Evolutionary conservation across 2,329 filamentous ascomycete species (phyloP).

Genomic region (Didymella arachidicola): DNA sequence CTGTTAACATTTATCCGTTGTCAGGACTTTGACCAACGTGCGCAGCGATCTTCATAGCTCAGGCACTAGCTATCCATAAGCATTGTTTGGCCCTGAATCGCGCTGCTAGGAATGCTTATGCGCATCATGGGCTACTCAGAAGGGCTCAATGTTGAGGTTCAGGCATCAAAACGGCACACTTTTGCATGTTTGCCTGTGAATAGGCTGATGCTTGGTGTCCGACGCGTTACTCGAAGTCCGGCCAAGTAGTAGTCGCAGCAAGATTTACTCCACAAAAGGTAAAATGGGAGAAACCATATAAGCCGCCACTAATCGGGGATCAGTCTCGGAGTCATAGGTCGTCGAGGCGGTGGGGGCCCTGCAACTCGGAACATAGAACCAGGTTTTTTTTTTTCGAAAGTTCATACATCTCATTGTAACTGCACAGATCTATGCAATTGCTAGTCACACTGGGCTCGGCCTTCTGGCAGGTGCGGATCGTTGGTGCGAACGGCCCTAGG

Average conservation of each 20-base stretch:
- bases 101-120: background rate
- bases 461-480: background rate
- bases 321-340: background rate
- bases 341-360: background rate
- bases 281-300: background rate
- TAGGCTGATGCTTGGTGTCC: background rate
- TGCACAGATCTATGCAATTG: background rate
- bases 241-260: background rate
- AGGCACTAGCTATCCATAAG: background rate
- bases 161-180: background rate
- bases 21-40: background rate
- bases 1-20: background rate
- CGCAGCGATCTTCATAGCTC: background rate
- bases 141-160: background rate
- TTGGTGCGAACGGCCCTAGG: background rate
- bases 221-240: no score
- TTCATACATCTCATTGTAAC: no score
- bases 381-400: background rate
- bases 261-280: background rate
- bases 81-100: background rate
- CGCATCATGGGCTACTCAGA: background rate
- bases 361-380: background rate
- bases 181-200: background rate
- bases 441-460: background rate
- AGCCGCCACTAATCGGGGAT: background rate